These are phyloP conservation scores for Lagenidium giganteum DNA, from an alignment of 352 stramenopile genomes.

Conservation along the genomic window DNA sequence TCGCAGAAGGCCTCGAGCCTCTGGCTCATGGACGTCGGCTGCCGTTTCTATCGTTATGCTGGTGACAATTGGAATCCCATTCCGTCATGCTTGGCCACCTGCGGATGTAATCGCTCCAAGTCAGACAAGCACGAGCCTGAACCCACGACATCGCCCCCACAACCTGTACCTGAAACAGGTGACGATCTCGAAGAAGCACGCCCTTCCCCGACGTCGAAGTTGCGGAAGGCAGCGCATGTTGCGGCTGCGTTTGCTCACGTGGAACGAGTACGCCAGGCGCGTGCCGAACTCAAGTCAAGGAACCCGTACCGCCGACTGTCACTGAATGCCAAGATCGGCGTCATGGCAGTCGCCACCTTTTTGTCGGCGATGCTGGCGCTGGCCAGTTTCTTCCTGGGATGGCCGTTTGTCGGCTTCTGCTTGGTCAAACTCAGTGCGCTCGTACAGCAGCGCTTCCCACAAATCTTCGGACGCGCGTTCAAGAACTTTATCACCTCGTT, in stretches of 20 bases:
- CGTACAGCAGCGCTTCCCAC: conserved; percentile 66
- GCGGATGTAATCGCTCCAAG: conserved; percentile 4
- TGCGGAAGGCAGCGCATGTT: not conserved
- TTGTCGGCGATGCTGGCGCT: conserved; percentile 50
- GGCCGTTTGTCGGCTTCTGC: conserved; percentile 69
- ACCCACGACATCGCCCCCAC: too few species aligned
- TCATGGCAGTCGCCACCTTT: conserved; percentile 56
- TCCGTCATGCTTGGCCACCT: too few species aligned
- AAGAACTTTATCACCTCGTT: conserved; percentile 71
- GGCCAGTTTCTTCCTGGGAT: conserved; percentile 57
- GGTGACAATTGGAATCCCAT: too few species aligned
- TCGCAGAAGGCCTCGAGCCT: conserved; percentile 62
- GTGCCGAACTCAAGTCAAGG: conserved; percentile 19
- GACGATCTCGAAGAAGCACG: too few species aligned
- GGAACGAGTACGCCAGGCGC: conserved; percentile 35
- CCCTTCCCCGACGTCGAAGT: too few species aligned
- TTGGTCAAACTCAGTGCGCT: conserved; percentile 60
- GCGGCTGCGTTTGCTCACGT: too few species aligned
- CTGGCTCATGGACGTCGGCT: conserved; percentile 72
- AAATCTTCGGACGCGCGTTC: conserved; percentile 73
- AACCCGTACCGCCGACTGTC: conserved; percentile 61
- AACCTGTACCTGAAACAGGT: too few species aligned
- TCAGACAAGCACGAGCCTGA: conserved; percentile 1
- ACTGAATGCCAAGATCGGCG: conserved; percentile 28
- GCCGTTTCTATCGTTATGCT: conserved; percentile 64